These are phyloP conservation scores for Pythium periplocum DNA, from an alignment of 352 stramenopile species.

Conservation along the genomic window DNA sequence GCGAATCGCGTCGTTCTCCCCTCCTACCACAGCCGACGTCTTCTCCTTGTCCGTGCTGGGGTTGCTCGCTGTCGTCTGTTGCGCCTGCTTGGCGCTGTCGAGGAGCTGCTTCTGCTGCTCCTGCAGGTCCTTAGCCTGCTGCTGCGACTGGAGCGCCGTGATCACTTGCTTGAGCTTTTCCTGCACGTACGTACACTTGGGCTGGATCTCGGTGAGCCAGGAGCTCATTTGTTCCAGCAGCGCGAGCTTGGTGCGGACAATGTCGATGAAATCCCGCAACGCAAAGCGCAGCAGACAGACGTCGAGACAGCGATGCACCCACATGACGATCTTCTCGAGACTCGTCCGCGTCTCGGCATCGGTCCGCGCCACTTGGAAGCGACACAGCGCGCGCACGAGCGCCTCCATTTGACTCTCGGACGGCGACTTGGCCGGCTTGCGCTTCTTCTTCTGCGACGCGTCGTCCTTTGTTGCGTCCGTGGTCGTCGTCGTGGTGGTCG, in stretches of 20 bases:
- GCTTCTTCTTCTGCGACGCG: constrained; percentile 28
- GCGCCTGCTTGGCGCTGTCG: too few species aligned
- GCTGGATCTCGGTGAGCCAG: constrained; percentile 52
- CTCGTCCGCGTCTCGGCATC: constrained; percentile 46
- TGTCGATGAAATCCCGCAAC: constrained; percentile 45
- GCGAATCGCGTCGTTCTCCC: constrained; percentile 11
- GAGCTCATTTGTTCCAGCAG: constrained; percentile 28
- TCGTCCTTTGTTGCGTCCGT: constrained; percentile 23
- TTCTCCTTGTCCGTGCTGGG: constrained; percentile 17
- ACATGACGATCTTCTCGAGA: constrained; percentile 51
- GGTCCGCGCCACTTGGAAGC: constrained; percentile 34
- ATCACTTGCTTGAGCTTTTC: constrained; percentile 54
- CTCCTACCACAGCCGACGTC: background rate
- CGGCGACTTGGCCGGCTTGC: constrained; percentile 13
- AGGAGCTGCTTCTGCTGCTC: too few species aligned
- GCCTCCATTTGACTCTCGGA: constrained; percentile 57
- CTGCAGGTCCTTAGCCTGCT: too few species aligned
- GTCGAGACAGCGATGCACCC: constrained; percentile 52
- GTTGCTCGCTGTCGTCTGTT: constrained; percentile 6
- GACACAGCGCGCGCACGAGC: constrained; percentile 48
- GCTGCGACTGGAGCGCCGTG: background rate
- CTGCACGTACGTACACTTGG: constrained; percentile 50
- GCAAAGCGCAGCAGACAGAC: constrained; percentile 43
- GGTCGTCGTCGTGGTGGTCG: constrained; percentile 12
- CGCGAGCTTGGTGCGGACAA: constrained; percentile 19